Conservation (phyloP, 805 yeast genomes). For the Saccharomycopsis vini region DNA sequence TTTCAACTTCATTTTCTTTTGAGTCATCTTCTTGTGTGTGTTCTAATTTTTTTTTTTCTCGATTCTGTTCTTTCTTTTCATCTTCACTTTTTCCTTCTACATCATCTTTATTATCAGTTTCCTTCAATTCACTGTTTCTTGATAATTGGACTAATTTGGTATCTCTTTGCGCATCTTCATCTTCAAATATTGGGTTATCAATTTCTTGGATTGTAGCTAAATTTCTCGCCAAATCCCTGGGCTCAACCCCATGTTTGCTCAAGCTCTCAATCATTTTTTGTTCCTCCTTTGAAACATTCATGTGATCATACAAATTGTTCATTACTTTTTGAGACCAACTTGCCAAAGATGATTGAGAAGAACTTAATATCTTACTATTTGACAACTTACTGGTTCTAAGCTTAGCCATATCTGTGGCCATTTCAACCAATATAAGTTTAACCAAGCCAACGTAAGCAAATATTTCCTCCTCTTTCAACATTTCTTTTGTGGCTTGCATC, state of each 20-base stretch:
- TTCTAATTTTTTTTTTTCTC: conserved; percentile 9
- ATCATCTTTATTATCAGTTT: conserved; percentile 3
- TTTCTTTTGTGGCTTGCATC: conserved; percentile 66
- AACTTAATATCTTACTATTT: conserved; percentile 50
- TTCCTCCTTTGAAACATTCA: conserved; percentile 72
- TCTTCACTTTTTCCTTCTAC: not conserved
- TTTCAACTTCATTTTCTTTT: conserved; percentile 10
- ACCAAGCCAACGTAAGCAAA: conserved; percentile 87
- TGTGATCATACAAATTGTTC: conserved; percentile 66
- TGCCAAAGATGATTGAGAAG: conserved; percentile 69
- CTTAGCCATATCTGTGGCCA: conserved; percentile 72
- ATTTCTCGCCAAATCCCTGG: conserved; percentile 59
- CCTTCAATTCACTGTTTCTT: conserved; percentile 3
- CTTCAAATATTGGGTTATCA: conserved; percentile 39
- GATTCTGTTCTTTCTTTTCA: conserved; percentile 5
- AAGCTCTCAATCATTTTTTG: conserved; percentile 78
- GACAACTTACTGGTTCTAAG: conserved; percentile 34
- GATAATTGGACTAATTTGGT: conserved; percentile 10
- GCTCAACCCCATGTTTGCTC: conserved; percentile 74
- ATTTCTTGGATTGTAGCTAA: conserved; percentile 44
- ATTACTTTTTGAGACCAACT: conserved; percentile 75
- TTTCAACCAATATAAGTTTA: conserved; percentile 63
- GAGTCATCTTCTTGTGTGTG: conserved; percentile 4
- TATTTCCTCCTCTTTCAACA: conserved; percentile 76
- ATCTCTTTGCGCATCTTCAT: conserved; percentile 10